Base-by-base conservation (phyloP, 768 basidiomycete genomes). In the Gloeopeniophorella convolvens region DNA sequence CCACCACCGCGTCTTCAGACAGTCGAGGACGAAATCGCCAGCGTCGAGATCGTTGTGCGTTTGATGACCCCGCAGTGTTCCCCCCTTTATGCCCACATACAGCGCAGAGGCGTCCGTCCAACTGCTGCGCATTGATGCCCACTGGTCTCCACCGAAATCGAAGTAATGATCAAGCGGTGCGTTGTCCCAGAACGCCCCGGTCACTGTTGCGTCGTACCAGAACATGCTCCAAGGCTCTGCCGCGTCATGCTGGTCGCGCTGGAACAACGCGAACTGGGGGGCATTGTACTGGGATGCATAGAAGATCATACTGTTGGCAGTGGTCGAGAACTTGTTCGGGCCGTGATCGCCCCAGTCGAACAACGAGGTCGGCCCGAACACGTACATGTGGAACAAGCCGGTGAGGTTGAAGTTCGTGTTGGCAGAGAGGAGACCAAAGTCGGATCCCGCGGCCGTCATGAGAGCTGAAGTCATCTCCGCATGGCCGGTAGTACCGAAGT, bases 11-110 rank as follows among this genome's bases (percentile, higher is more conserved):
- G 83, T 78, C 45, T 95, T 94, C 60, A 95, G 72, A 10, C 92
- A 93, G 64, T 99, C 96, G 27, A 98, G 66, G 33, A 98, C 93
- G 60, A 97, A 99, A 69, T 94, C 91, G 56, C 96, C 96, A 43
- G 76, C 79, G 63, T 99, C 96, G 53, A 98, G 77, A 63, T 97
- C 92, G 60, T 91, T 91, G 68, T 96, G 94, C 0, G 91, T 93
- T 70, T 97, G 92, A 65, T 94, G 93, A 20, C 80, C 79, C 59
- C 82, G 78, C 56, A 83, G 72, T 46, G 71, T 76, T 26, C 95
- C 91, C 3, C 86, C 87, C 71, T 97, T 98, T 67, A 91, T 84
- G 2, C 83, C 95, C 50, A 94, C 80, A 69, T 78, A 97, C 16
- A 89, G 60, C 3, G 89, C 91, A 59, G 84, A 73, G 48, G 76